Percentiles rank a stretch among this genome's conserved stretches.
phyloP scores from a whole-genome alignment of 2,329 filamentous ascomycete species.

The Davidsoniella virescens region DNA sequence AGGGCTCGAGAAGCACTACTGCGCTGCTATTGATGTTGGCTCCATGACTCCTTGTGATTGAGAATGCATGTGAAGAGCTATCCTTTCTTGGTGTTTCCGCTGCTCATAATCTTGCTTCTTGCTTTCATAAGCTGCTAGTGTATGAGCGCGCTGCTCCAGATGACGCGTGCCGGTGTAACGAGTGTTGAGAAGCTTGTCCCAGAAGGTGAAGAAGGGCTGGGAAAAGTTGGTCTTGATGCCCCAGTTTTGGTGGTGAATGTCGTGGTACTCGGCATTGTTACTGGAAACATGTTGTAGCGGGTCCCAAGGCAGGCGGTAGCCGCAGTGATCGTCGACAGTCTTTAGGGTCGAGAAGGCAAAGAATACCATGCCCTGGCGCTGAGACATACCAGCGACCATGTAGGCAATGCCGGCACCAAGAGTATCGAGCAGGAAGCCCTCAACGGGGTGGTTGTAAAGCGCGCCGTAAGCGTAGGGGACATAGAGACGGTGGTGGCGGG shows the following conservation, averaged over 20 bases:
- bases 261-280: constrained; percentile 94
- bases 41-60: neutral
- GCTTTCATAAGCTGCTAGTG: constrained; percentile 2
- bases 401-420: constrained; percentile 73
- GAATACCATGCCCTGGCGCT: constrained; percentile 75
- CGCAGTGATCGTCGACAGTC: constrained; percentile 94
- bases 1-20: too few species aligned
- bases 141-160: constrained; percentile 15
- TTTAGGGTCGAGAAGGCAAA: constrained; percentile 84
- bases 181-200: constrained; percentile 71
- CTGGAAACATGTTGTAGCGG: constrained; percentile 79
- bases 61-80: neutral
- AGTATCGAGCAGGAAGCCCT: constrained; percentile 87
- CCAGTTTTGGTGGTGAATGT: constrained; percentile 98
- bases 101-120: neutral
- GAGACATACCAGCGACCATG: constrained; percentile 65
- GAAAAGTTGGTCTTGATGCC: constrained; percentile 93
- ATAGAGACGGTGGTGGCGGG: constrained; percentile 88
- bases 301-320: constrained; percentile 90
- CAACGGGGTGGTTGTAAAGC: constrained; percentile 89
- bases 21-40: neutral
- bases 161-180: constrained; percentile 55
- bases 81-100: constrained; percentile 1
- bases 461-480: constrained; percentile 96
- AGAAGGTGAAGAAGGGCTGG: constrained; percentile 89